Percentiles rank a stretch among this genome's conserved stretches.
These are phyloP conservation scores for Xanthoceras sorbifolium DNA, from an alignment of 345 rosid species.

Conservation along the genomic window DNA sequence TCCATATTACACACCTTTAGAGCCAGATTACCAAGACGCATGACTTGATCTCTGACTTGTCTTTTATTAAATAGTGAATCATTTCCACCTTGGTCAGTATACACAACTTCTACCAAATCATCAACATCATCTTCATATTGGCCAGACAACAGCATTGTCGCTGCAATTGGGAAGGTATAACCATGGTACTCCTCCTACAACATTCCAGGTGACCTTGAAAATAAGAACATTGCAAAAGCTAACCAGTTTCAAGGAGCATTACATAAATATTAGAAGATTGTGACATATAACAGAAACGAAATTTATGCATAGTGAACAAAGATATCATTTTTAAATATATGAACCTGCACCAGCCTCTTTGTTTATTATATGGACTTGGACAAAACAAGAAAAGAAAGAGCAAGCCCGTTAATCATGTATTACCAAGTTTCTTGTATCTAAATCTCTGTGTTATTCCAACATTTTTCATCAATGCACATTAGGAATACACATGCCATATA, in stretches of 20 bases:
- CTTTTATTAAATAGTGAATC: conserved; percentile 18
- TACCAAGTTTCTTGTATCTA: not conserved
- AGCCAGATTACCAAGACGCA: conserved; percentile 36
- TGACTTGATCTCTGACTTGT: conserved; percentile 31
- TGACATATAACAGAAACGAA: not conserved
- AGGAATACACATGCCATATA: not conserved
- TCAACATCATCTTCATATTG: conserved; percentile 33
- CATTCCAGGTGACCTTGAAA: not conserved
- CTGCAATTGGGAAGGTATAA: conserved; percentile 28
- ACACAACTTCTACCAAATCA: conserved; percentile 27
- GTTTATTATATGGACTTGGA: not conserved
- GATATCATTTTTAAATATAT: not conserved
- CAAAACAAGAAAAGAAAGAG: not conserved
- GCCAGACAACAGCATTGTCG: conserved; percentile 33
- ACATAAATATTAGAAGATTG: not conserved
- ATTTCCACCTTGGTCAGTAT: conserved; percentile 33
- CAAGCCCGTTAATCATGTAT: not conserved
- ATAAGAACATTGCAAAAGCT: not conserved
- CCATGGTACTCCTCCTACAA: conserved; percentile 17
- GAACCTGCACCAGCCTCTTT: not conserved
- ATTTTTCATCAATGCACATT: not conserved
- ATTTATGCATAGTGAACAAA: not conserved
- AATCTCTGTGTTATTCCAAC: not conserved
- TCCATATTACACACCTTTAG: conserved; percentile 36
- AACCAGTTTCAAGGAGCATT: not conserved